Evolutionary conservation across 2,329 filamentous ascomycete species (phyloP), one percentile per base, ranked within the genome.

Genomic region (Cadophora luteo-olivacea): DNA sequence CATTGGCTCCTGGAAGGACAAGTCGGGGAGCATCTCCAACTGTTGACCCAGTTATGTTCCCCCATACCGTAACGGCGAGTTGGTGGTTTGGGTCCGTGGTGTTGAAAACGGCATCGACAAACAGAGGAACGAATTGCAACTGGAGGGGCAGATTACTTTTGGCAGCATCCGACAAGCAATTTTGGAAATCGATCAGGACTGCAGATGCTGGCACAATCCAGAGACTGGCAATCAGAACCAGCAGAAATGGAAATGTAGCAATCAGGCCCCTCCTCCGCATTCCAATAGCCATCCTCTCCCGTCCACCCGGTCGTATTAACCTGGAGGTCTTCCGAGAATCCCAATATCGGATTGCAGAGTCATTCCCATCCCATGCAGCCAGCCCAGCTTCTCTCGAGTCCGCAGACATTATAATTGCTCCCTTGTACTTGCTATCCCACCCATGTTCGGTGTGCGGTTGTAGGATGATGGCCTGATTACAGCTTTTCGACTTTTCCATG

Each of bases 51-150:
- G 91, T 92, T 36, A 98, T 93, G 80, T 98, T 97, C 63, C 94
- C 95, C 83, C 93, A 98, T 58, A 97, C 86, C 1, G 89, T 96
- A 66, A 97, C 83, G 71, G 87, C 89, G 61, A 99, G 84, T 51
- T 85, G 87, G 77, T 94, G 88, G 62, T 82, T 84, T 4, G 86
- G 78, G 71, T 86, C 81, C 16, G 82, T 79, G 33, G 86, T 84
- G 75, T 93, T 86, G 82, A 97, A 97, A 24, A 82, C 81, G 67
- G 92, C 95, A 75, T 92, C 89, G 67, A 96, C 87, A 73, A 87
- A 89, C 45, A 90, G 79, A 2, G 96, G 94, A 14, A 89, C 84
- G 82, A 95, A 97, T 82, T 97, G 94, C 38, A 98, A 85, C 70
- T 86, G 86, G 45, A 82, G 79, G 16, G 91, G 87, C 9, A 84